Base-by-base conservation (phyloP, 2,329 filamentous ascomycete genomes). In the Colletotrichum brevisporum region DNA sequence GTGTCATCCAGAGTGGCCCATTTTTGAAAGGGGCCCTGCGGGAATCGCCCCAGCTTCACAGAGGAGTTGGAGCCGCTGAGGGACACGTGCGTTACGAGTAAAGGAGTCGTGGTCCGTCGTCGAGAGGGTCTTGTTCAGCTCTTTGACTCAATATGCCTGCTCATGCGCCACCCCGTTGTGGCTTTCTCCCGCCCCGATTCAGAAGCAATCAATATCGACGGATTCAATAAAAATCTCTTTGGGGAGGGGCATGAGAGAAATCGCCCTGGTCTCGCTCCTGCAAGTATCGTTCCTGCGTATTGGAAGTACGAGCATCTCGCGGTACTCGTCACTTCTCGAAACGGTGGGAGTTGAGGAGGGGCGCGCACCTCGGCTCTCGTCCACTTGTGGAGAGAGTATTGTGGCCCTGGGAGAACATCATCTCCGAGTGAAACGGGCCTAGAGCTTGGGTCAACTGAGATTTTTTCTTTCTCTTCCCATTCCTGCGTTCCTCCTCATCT, bases 361-460 rank as follows among this genome's bases (percentile, higher is more conserved):
- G 15, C 9, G 18, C 41, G n/a, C 53, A 26, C 54, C 21, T 64
- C 39, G 54, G 65, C 41, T 64, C 39, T 50, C 45, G 16, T 47
- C 26, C 24, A 18, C n/a, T 51, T 64, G 65, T 64, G 65, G 60
- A 43, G 60, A 64, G 48, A 21, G 12, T 51, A 18, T 24, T 39
- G 61, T 63, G 60, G 60, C 10, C 16, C 61, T 56, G 31, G 65
- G 48, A 21, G 45, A 52, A 24, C 62, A 68, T 68, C 60, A 68
- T 68, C 51, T 68, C 65, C 65, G 53, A 50, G 21, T 68, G 65
- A 68, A 68, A 68, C 65, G 54, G 18, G 65, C 41, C 65, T 50
- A 68, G 48, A 59, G 50, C 65, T 65, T 48, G 60, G 53, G 52
- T 16, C 51, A 52, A 31, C 39, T 47, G 16, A 61, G 39, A 9